Evolutionary conservation across 352 stramenopile genomes (phyloP).

Genomic region (Globisporangium recalcitrans): DNA sequence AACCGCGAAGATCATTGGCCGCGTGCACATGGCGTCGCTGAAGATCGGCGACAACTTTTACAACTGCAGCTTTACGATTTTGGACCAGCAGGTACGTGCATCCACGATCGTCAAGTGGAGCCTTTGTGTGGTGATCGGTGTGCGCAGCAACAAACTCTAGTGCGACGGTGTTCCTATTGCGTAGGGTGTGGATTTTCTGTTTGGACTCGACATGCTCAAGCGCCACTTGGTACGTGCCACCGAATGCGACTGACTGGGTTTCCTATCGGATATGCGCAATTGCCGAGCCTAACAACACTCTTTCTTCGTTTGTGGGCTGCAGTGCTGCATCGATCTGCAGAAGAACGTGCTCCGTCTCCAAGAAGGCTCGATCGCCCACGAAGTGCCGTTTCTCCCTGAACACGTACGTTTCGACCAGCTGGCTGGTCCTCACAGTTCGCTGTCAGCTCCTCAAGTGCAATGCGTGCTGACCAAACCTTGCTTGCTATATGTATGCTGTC

Average conservation of each 20-base stretch:
- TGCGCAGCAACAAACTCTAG: too few relatives aligned
- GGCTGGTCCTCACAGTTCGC: not conserved
- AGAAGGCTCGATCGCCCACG: conserved; percentile 56
- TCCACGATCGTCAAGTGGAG: too few relatives aligned
- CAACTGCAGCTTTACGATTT: conserved; percentile 93
- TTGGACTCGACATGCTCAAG: conserved; percentile 98
- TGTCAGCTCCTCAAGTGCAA: not conserved
- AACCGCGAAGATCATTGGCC: conserved; percentile 94
- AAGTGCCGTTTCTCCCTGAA: conserved; percentile 85
- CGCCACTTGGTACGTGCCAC: conserved; percentile 91
- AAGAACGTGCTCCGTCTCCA: conserved; percentile 87
- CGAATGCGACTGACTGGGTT: too few relatives aligned
- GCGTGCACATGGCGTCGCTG: conserved; percentile 91
- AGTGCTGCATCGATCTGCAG: conserved; percentile 95
- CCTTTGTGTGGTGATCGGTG: too few relatives aligned
- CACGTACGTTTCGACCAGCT: conserved; percentile 37
- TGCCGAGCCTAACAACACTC: conserved; percentile 1
- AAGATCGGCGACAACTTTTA: conserved; percentile 90
- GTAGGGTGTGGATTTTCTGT: conserved; percentile 96
- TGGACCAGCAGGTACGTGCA: conserved; percentile 63
- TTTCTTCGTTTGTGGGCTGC: not conserved
- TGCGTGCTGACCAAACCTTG: not conserved
- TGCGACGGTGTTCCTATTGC: too few relatives aligned
- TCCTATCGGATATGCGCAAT: not conserved
- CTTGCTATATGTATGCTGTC: not conserved